Percentiles rank a stretch among this genome's conserved stretches.
Conservation (phyloP, 176 grass and related monocot genomes). For the Leersia perrieri region DNA sequence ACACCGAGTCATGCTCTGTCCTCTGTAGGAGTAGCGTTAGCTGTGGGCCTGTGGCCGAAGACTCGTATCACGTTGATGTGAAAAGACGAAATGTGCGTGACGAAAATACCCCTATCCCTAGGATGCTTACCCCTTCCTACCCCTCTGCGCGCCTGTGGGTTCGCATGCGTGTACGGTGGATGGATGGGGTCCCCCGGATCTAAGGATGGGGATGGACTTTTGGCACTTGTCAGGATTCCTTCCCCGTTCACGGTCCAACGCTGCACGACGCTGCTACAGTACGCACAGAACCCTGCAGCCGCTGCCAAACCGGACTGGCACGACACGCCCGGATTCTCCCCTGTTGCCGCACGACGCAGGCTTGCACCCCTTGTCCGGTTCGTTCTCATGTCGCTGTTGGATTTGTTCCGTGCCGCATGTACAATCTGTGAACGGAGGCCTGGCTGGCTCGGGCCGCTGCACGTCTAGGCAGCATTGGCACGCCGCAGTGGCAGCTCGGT, state of each 20-base stretch:
- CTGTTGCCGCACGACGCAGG: background rate
- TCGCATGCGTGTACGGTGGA: background rate
- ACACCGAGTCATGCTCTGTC: too few species aligned
- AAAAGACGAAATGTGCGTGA: background rate
- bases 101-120: background rate
- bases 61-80: background rate
- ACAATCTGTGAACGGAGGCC: background rate
- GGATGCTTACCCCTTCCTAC: background rate
- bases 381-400: background rate
- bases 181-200: background rate
- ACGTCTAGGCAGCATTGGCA: too few species aligned
- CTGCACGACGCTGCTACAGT: background rate
- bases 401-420: background rate
- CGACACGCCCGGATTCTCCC: background rate
- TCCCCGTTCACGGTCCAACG: background rate
- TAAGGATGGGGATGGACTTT: background rate
- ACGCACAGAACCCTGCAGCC: background rate
- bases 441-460: too few species aligned
- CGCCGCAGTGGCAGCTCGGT: too few species aligned
- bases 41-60: too few species aligned
- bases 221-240: background rate
- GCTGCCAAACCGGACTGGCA: background rate
- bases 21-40: too few species aligned
- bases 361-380: background rate
- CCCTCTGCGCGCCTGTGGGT: background rate